phyloP scores from a whole-genome alignment of 352 stramenopile genomes.

The Globisporangium okanoganense region DNA sequence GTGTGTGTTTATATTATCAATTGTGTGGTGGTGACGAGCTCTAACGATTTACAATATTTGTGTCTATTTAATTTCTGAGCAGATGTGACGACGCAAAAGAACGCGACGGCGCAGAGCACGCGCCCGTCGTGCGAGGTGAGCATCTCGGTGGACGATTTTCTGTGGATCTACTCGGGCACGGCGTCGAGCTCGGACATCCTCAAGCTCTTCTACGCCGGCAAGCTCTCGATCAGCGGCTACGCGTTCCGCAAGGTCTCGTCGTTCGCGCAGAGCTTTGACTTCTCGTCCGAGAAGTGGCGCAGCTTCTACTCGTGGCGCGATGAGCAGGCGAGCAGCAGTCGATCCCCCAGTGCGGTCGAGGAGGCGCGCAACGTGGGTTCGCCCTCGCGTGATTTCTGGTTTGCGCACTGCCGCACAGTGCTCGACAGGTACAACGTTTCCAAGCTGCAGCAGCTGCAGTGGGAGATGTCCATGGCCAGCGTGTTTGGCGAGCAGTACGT shows the following conservation, averaged over 20 bases:
- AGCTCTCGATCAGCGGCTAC: conserved; percentile 74
- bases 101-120: conserved; percentile 34
- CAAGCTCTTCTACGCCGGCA: conserved; percentile 80
- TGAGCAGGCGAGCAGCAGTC: conserved; percentile 25
- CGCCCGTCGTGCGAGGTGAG: conserved; percentile 70
- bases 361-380: conserved; percentile 47
- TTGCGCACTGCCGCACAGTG: conserved; percentile 56
- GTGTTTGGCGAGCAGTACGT: conserved; percentile 63
- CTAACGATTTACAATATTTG: neutral
- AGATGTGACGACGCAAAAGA: conserved; percentile 60
- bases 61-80: neutral
- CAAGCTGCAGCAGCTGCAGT: conserved; percentile 68
- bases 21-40: neutral
- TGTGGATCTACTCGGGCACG: conserved; percentile 86
- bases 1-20: conserved; percentile 2
- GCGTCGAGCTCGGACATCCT: conserved; percentile 68
- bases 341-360: conserved; percentile 30
- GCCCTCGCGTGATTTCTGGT: conserved; percentile 68
- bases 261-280: conserved; percentile 86
- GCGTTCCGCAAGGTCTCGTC: conserved; percentile 76
- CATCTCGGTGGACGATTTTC: conserved; percentile 84
- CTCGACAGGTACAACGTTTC: conserved; percentile 62
- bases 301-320: conserved; percentile 71
- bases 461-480: conserved; percentile 64
- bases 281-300: conserved; percentile 75